Conservation (phyloP, 2,329 filamentous ascomycete genomes). For the Sclerotinia subarctica region DNA sequence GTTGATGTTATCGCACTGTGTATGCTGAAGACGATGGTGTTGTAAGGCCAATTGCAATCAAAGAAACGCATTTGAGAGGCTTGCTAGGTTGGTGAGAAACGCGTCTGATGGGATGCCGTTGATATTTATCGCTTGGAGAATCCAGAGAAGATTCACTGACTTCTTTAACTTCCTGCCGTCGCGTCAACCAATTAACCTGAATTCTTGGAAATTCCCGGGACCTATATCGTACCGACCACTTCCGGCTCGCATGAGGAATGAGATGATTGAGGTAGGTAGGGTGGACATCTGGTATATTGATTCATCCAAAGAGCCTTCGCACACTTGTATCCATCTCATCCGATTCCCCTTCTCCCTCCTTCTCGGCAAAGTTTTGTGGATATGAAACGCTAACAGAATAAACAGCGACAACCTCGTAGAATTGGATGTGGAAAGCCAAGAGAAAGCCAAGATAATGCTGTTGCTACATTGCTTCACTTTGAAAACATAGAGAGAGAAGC, state of each 20-base stretch:
- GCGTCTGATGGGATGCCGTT: background rate
- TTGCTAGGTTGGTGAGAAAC: background rate
- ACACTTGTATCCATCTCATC: no score
- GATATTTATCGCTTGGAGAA: background rate
- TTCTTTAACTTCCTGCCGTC: background rate
- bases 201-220: no score
- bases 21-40: background rate
- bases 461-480: background rate
- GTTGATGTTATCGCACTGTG: background rate
- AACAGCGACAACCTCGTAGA: background rate
- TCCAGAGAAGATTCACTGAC: background rate
- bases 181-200: background rate
- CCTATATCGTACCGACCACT: background rate
- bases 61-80: background rate
- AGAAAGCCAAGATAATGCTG: background rate
- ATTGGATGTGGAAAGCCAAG: background rate
- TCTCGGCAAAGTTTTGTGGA: background rate
- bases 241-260: no score
- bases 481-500: background rate
- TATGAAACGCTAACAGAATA: background rate
- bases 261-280: no score
- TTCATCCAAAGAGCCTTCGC: no score
- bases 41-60: no score
- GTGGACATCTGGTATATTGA: no score
- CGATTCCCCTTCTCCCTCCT: no score